Conservation (phyloP, 768 basidiomycete genomes). For the Pulveroboletus sp. region DNA sequence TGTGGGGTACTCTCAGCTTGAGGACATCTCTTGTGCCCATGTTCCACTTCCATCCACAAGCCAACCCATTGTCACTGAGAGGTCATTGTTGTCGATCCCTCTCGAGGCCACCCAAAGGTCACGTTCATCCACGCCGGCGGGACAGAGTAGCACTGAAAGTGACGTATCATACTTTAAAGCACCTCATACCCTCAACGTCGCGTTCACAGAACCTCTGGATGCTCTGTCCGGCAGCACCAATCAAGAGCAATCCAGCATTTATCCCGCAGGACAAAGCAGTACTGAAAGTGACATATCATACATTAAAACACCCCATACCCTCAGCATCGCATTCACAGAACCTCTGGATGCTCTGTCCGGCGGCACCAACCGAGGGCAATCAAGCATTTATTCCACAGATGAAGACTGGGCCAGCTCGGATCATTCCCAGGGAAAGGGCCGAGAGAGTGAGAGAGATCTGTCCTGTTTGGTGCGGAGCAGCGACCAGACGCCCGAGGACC, state of each 20-base stretch:
- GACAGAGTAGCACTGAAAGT: conserved; percentile 46
- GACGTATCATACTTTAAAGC: conserved; percentile 44
- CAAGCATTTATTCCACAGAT: conserved; percentile 25
- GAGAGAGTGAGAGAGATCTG: conserved; percentile 16
- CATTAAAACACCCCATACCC: conserved; percentile 37
- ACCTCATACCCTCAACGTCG: conserved; percentile 36
- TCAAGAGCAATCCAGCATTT: conserved; percentile 24
- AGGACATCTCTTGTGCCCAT: neutral
- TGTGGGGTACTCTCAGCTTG: neutral
- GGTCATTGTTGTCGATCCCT: conserved; percentile 36
- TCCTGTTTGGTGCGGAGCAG: conserved; percentile 4
- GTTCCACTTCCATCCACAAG: neutral
- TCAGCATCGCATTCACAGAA: conserved; percentile 35
- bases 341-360: conserved; percentile 16
- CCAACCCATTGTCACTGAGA: conserved; percentile 27
- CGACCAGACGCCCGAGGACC: neutral
- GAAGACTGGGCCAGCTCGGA: conserved; percentile 26
- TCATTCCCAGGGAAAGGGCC: conserved; percentile 20
- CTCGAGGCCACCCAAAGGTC: conserved; percentile 39
- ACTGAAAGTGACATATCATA: conserved; percentile 46
- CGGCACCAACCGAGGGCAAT: conserved; percentile 22
- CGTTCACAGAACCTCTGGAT: conserved; percentile 28
- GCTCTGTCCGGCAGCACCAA: conserved; percentile 15
- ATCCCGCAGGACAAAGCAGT: conserved; percentile 36
- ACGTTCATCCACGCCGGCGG: conserved; percentile 38